A percentile compares a stretch with the other conserved stretches of the same genome.
These are phyloP conservation scores for Saturnispora hagleri DNA, from an alignment of 805 yeast genomes.

Conservation along the genomic window DNA sequence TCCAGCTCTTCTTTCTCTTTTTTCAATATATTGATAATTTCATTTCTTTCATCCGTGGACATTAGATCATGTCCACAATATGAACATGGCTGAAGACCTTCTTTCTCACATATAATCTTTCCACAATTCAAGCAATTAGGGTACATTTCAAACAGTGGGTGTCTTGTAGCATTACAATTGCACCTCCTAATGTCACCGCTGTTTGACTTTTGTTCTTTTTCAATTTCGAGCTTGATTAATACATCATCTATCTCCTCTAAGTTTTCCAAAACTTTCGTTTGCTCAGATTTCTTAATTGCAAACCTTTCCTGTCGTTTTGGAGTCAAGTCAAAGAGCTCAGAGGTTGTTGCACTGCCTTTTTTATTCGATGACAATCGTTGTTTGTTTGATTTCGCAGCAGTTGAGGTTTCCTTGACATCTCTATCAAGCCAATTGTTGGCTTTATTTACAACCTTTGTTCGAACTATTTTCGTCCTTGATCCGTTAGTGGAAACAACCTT, in stretches of 20 bases:
- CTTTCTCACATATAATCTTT: constrained; percentile 80
- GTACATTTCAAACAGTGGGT: constrained; percentile 79
- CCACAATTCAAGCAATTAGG: constrained; percentile 96
- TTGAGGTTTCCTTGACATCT: constrained; percentile 1
- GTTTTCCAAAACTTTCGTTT: constrained; percentile 39
- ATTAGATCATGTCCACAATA: constrained; percentile 67
- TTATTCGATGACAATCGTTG: constrained; percentile 13
- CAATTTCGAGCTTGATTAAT: constrained; percentile 35
- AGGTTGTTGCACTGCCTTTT: constrained; percentile 32
- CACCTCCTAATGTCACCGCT: constrained; percentile 33
- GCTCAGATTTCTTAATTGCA: constrained; percentile 18
- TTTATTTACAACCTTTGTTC: constrained; percentile 9
- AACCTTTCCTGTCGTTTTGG: constrained; percentile 17
- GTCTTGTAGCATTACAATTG: constrained; percentile 79
- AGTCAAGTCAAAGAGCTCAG: constrained; percentile 36
- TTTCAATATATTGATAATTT: constrained; percentile 44
- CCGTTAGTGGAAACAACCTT: constrained; percentile 13
- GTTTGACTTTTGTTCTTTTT: constrained; percentile 3
- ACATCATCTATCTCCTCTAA: constrained; percentile 44
- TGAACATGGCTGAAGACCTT: constrained; percentile 86
- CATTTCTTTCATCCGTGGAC: constrained; percentile 48
- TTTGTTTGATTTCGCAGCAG: not conserved
- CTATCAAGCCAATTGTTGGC: not conserved
- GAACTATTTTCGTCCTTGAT: constrained; percentile 9
- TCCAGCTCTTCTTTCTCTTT: constrained; percentile 38